Percentiles rank a stretch among this genome's conserved stretches.
These are phyloP conservation scores for Ettlia oleoabundans DNA, from an alignment of 139 green algal genomes.

Conservation along the genomic window DNA sequence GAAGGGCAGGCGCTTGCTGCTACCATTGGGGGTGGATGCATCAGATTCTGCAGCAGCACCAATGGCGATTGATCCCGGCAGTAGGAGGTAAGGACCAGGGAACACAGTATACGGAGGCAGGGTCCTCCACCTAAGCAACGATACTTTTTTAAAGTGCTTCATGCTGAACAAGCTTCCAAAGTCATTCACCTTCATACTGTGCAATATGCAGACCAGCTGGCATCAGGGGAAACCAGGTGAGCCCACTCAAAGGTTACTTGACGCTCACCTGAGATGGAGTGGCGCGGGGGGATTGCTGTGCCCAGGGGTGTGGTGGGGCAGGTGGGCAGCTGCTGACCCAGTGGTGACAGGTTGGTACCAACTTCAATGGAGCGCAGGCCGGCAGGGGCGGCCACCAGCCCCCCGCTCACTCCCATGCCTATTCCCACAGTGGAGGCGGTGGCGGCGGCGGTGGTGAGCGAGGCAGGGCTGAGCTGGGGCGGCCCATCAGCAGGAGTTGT, in stretches of 20 bases:
- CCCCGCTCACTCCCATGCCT: too few species aligned
- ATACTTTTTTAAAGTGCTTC: too few species aligned
- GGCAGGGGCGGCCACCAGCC: neutral
- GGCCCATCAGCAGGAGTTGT: neutral
- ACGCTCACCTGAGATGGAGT: conserved; percentile 14
- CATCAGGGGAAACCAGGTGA: too few species aligned
- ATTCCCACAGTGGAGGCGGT: neutral
- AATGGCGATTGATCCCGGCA: too few species aligned
- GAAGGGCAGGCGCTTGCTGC: conserved; percentile 21
- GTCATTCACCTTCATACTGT: too few species aligned
- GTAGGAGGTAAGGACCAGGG: too few species aligned
- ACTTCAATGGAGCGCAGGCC: conserved; percentile 13
- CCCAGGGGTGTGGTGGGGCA: neutral
- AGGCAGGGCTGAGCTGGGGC: neutral
- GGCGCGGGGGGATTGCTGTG: neutral
- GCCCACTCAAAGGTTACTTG: too few species aligned
- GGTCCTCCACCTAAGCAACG: too few species aligned
- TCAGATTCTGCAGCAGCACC: conserved; percentile 8
- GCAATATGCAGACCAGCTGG: too few species aligned
- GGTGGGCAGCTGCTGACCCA: neutral
- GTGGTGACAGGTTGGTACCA: neutral
- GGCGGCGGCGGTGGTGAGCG: neutral
- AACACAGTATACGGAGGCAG: too few species aligned
- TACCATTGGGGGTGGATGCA: conserved; percentile 7
- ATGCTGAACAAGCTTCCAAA: too few species aligned